Evolutionary conservation across 768 basidiomycete genomes (phyloP).

Genomic region (Hebeloma cylindrosporum): DNA sequence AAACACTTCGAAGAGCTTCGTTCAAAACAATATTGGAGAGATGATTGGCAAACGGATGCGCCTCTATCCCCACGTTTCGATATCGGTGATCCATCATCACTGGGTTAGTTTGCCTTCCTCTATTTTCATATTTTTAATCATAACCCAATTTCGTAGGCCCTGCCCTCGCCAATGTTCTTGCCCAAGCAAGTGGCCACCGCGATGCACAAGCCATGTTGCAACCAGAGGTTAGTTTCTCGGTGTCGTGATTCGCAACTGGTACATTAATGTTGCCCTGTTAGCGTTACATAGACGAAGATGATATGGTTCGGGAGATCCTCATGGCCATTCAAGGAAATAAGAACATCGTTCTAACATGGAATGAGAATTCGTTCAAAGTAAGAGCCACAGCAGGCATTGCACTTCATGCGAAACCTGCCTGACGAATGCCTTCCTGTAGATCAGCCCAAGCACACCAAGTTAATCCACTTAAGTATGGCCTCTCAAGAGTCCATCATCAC

Average conservation of each 20-base stretch:
- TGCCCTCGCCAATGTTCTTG: conserved; percentile 36
- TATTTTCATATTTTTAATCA: conserved; percentile 3
- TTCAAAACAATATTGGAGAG: conserved; percentile 71
- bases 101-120: conserved; percentile 45
- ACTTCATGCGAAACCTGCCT: neutral
- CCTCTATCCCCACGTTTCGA: conserved; percentile 48
- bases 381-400: conserved; percentile 15
- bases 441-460: conserved; percentile 52
- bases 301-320: conserved; percentile 75
- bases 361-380: conserved; percentile 34
- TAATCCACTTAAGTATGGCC: conserved; percentile 66
- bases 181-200: conserved; percentile 33
- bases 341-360: conserved; percentile 53
- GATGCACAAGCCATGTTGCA: conserved; percentile 40
- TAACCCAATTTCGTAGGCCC: conserved; percentile 38
- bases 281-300: conserved; percentile 73
- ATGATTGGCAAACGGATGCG: conserved; percentile 57
- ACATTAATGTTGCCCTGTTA: conserved; percentile 22
- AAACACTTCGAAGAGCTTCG: conserved; percentile 62
- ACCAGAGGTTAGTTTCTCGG: conserved; percentile 37
- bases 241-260: neutral
- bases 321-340: conserved; percentile 73
- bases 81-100: conserved; percentile 69
- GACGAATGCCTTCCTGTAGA: conserved; percentile 31
- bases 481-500: conserved; percentile 66